Evolutionary conservation across 1,139 yeast genomes (phyloP).

Genomic region (Candida sanyaensis): DNA sequence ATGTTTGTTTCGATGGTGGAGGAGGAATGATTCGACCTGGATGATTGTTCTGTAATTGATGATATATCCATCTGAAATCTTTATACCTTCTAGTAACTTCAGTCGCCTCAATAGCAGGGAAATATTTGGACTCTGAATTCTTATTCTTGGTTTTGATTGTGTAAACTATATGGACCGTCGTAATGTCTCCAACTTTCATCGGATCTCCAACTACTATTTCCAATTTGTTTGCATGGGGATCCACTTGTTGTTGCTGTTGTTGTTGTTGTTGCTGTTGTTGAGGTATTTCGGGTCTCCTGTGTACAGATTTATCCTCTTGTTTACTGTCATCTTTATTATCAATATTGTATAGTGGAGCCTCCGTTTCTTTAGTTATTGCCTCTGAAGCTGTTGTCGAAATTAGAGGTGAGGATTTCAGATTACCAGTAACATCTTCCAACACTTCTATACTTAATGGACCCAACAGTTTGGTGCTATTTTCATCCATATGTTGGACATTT

Average conservation of each 20-base stretch:
- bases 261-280: neutral
- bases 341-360: slow-evolving; percentile 55
- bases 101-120: slow-evolving; percentile 36
- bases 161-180: slow-evolving; percentile 88
- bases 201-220: slow-evolving; percentile 88
- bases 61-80: slow-evolving; percentile 87
- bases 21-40: slow-evolving; percentile 95
- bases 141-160: slow-evolving; percentile 63
- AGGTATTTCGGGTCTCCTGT: slow-evolving; percentile 4
- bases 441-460: slow-evolving; percentile 44
- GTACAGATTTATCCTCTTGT: neutral
- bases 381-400: slow-evolving; percentile 22
- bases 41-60: slow-evolving; percentile 81
- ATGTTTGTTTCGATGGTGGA: slow-evolving; percentile 92
- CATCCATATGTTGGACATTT: slow-evolving; percentile 32
- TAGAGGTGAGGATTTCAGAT: neutral
- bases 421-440: neutral
- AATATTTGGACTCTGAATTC: slow-evolving; percentile 22
- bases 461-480: slow-evolving; percentile 22
- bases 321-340: neutral
- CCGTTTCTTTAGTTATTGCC: slow-evolving; percentile 36
- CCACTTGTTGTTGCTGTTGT: neutral
- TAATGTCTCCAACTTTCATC: slow-evolving; percentile 84
- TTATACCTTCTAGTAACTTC: slow-evolving; percentile 75
- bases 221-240: slow-evolving; percentile 30